phyloP scores from a whole-genome alignment of 345 rosid species.

The Moringa oleifera region DNA sequence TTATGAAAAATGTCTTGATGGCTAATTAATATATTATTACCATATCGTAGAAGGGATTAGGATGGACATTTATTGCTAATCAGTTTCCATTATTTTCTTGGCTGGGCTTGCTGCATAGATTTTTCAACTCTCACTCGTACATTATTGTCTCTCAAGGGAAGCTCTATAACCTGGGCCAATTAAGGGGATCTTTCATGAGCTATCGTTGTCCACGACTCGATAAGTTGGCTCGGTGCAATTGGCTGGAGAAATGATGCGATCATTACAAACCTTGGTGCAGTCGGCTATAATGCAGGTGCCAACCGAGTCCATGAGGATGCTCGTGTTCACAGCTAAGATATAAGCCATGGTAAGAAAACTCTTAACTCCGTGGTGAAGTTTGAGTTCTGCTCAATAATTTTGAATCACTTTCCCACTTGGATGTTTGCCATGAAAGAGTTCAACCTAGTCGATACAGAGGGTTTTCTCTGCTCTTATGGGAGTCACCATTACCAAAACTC shows the following conservation, averaged over 20 bases:
- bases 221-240: conserved; percentile 55
- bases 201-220: conserved; percentile 50
- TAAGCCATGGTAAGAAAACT: conserved; percentile 98
- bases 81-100: too few relatives aligned
- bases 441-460: conserved; percentile 37
- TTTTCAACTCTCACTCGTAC: too few relatives aligned
- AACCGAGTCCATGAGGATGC: conserved; percentile 86
- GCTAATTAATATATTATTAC: too few relatives aligned
- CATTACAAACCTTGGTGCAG: conserved; percentile 72
- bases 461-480: background rate
- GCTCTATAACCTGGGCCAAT: conserved; percentile 82
- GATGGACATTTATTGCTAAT: too few relatives aligned
- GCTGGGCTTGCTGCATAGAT: too few relatives aligned
- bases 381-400: conserved; percentile 60
- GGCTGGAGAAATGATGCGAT: conserved; percentile 37
- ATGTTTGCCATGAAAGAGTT: conserved; percentile 46
- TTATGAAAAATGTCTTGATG: too few relatives aligned
- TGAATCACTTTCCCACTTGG: conserved; percentile 66
- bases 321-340: conserved; percentile 95
- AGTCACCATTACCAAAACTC: background rate
- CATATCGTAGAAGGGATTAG: too few relatives aligned
- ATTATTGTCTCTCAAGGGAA: conserved; percentile 59
- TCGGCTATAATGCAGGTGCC: conserved; percentile 91
- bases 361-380: conserved; percentile 94
- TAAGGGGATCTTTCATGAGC: conserved; percentile 71